A percentile compares a stretch with the other conserved stretches of the same genome.
These are phyloP conservation scores for Oldenlandia corymbosa DNA, from an alignment of 257 asterid genomes.

Conservation along the genomic window DNA sequence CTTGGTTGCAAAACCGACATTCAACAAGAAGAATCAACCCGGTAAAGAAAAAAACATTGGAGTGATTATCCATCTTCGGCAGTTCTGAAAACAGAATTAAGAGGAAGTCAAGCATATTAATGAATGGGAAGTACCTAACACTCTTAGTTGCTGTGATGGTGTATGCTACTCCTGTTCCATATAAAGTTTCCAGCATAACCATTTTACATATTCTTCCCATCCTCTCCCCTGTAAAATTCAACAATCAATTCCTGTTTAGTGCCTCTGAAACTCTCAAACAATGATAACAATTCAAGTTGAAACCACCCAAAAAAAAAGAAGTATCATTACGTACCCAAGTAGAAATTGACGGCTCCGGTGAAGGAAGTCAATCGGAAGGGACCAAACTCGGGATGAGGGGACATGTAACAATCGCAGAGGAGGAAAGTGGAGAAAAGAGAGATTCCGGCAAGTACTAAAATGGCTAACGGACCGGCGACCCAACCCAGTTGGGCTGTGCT, in stretches of 20 bases:
- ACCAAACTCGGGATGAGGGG: slow-evolving; percentile 31
- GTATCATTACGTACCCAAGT: slow-evolving; percentile 23
- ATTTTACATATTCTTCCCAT: slow-evolving; percentile 29
- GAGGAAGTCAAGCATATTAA: slow-evolving; percentile 12
- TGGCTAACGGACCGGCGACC: slow-evolving; percentile 64
- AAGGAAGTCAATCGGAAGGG: slow-evolving; percentile 37
- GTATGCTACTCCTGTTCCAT: slow-evolving; percentile 35
- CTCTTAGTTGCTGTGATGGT: slow-evolving; percentile 30
- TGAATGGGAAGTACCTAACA: slow-evolving; percentile 7
- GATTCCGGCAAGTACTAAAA: slow-evolving; percentile 51
- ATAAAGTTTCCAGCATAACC: slow-evolving; percentile 26
- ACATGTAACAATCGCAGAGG: slow-evolving; percentile 52
- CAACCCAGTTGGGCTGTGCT: slow-evolving; percentile 76
- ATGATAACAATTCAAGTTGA: too few relatives aligned
- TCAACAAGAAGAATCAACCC: too few relatives aligned
- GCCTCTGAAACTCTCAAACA: too few relatives aligned
- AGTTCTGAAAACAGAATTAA: too few relatives aligned
- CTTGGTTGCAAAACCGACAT: too few relatives aligned
- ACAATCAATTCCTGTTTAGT: too few relatives aligned
- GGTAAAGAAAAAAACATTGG: too few relatives aligned
- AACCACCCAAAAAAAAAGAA: too few relatives aligned
- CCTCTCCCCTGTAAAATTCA: slow-evolving; percentile 32
- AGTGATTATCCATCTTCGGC: too few relatives aligned
- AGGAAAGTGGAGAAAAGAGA: slow-evolving; percentile 48
- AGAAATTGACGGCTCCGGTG: slow-evolving; percentile 52